Evolutionary conservation across 768 basidiomycete species (phyloP).

Genomic region (Podaxis mareebaensis): DNA sequence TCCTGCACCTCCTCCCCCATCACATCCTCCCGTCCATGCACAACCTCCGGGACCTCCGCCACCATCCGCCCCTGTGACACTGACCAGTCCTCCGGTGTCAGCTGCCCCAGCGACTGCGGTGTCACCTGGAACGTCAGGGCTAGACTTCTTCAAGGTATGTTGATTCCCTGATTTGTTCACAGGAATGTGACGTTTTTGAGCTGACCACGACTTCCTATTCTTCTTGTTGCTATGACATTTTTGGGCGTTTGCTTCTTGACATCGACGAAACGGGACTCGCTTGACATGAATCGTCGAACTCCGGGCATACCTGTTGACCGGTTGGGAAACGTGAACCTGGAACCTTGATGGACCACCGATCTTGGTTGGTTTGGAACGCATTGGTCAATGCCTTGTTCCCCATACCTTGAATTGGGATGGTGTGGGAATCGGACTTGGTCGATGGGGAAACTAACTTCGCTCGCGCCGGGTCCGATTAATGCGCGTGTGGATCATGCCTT

Average conservation of each 20-base stretch:
- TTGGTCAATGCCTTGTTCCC: background rate
- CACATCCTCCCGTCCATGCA: slow-evolving; percentile 23
- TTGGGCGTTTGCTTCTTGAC: slow-evolving; percentile 1
- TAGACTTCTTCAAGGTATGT: slow-evolving; percentile 33
- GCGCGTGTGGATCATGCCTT: background rate
- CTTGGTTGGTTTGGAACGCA: background rate
- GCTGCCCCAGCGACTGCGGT: slow-evolving; percentile 15
- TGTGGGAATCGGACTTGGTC: background rate
- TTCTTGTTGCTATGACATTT: slow-evolving; percentile 15
- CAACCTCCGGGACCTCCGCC: slow-evolving; percentile 20
- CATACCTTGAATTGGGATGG: background rate
- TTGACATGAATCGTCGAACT: slow-evolving; percentile 8
- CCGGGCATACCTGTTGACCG: background rate
- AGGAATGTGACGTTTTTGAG: slow-evolving; percentile 9
- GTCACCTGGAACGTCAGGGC: slow-evolving; percentile 18
- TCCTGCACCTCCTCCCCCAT: slow-evolving; percentile 23
- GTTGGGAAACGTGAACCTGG: slow-evolving; percentile 7
- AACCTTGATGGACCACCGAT: background rate
- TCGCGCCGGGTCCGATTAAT: background rate
- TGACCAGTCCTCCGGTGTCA: slow-evolving; percentile 14
- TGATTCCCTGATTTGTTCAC: background rate
- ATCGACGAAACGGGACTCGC: slow-evolving; percentile 7
- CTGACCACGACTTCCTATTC: background rate
- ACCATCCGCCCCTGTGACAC: slow-evolving; percentile 15
- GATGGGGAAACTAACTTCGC: background rate